phyloP scores from a whole-genome alignment of 169 alveolate species.

The Plasmodium blacklocki region DNA sequence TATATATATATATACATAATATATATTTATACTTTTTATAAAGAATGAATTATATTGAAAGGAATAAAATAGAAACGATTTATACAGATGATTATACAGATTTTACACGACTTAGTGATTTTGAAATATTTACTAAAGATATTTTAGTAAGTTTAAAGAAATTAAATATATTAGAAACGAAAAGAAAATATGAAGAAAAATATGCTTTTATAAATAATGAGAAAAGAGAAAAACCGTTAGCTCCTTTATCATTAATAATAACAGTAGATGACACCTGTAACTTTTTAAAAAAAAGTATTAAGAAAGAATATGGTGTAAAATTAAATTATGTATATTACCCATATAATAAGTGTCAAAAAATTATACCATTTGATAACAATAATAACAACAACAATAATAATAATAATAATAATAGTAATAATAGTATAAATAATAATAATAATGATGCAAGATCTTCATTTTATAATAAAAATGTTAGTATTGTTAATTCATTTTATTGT shows the following conservation, averaged over 20 bases:
- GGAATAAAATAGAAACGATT: slow-evolving; percentile 45
- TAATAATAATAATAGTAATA: too few species aligned
- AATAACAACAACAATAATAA: too few species aligned
- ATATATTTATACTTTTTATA: not conserved
- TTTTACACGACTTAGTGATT: slow-evolving; percentile 68
- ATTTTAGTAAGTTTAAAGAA: slow-evolving; percentile 64
- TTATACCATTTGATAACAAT: slow-evolving; percentile 38
- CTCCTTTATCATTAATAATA: slow-evolving; percentile 55
- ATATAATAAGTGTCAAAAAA: slow-evolving; percentile 62
- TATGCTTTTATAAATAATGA: slow-evolving; percentile 59
- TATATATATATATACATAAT: not conserved
- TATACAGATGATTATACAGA: slow-evolving; percentile 72
- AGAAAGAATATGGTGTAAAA: slow-evolving; percentile 50
- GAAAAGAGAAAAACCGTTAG: slow-evolving; percentile 24
- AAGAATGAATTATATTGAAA: slow-evolving; percentile 56
- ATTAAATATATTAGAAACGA: slow-evolving; percentile 50
- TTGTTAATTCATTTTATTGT: slow-evolving; percentile 65
- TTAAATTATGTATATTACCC: slow-evolving; percentile 65
- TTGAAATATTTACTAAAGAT: slow-evolving; percentile 69
- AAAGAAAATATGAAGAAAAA: slow-evolving; percentile 60
- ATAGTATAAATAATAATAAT: too few species aligned
- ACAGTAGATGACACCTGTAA: slow-evolving; percentile 63
- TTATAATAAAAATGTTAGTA: slow-evolving; percentile 41
- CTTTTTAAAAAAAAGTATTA: slow-evolving; percentile 40
- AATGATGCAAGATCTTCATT: not conserved